phyloP scores from a whole-genome alignment of 2,329 filamentous ascomycete genomes.

The Endoconidiophora polonica region DNA sequence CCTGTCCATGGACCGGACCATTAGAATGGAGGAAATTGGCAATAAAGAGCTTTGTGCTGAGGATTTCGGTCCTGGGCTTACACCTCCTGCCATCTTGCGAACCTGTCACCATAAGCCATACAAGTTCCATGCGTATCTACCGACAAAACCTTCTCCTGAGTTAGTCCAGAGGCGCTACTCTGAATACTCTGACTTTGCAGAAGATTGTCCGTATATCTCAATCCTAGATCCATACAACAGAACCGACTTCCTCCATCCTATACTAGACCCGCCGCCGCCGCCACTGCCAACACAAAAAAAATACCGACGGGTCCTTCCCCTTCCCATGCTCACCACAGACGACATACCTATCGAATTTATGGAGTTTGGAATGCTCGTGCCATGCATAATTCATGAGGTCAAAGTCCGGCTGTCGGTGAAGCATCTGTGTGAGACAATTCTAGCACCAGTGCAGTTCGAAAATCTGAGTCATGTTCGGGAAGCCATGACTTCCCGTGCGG shows the following conservation, averaged over 20 bases:
- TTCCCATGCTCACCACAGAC: slow-evolving; percentile 33
- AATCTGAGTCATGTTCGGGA: slow-evolving; percentile 41
- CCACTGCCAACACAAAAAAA: slow-evolving; percentile 23
- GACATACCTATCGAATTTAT: slow-evolving; percentile 26
- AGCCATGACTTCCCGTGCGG: slow-evolving; percentile 52
- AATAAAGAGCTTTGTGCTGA: not conserved
- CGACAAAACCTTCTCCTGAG: slow-evolving; percentile 26
- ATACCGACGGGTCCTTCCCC: slow-evolving; percentile 29
- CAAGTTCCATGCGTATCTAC: slow-evolving; percentile 26
- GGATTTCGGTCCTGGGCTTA: slow-evolving; percentile 17
- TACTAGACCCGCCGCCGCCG: slow-evolving; percentile 10
- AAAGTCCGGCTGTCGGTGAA: slow-evolving; percentile 47
- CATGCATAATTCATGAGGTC: slow-evolving; percentile 54
- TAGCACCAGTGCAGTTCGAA: slow-evolving; percentile 30
- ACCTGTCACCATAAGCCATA: slow-evolving; percentile 22
- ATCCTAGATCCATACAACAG: slow-evolving; percentile 35
- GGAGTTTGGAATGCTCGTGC: slow-evolving; percentile 46
- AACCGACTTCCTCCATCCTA: slow-evolving; percentile 40
- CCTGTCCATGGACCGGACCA: not conserved
- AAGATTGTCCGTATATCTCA: slow-evolving; percentile 32
- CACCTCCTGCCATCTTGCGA: slow-evolving; percentile 15
- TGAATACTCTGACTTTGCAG: slow-evolving; percentile 24
- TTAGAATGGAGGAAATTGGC: slow-evolving; percentile 4
- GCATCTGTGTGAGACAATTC: slow-evolving; percentile 29
- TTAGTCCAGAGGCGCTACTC: slow-evolving; percentile 24